Base-by-base conservation (phyloP, 2,329 filamentous ascomycete species). In the Ophiostoma himal-ulmi region DNA sequence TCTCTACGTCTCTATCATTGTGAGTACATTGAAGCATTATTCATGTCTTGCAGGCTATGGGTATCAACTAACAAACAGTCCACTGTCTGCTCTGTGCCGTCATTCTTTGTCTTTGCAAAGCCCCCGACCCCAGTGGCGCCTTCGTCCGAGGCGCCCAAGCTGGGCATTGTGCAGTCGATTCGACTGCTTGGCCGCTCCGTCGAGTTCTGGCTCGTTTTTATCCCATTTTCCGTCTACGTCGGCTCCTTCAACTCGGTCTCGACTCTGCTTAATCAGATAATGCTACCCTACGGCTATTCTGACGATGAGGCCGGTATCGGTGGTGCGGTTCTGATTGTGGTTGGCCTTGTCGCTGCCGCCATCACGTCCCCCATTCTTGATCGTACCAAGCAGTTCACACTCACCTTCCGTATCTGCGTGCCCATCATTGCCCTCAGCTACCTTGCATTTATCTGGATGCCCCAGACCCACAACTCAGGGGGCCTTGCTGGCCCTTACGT, bases 181-280 rank as follows among this genome's bases (percentile, higher is more conserved):
- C 77, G 81, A 8, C 84, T 86, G 22, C 79, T 94, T 64, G 77
- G 84, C 66, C 78, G 76, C 41, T 91, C 88, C 5, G 82, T 86
- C 22, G 89, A 94, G 77, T 90, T 96, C 79, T 96, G 89, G 85
- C 85, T 97, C 73, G 80, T 97, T 74, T 82, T 94, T 72, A 76
- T 94, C 72, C 90, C 94, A n/a, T 98, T 94, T 80, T 82, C 86
- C 74, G 80, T 94, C 75, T 97, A 93, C 79, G 92, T 97, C 72
- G 93, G 91, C 75, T 90, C 95, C 82, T 99, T 99, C 88, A 98
- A 98, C 84, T 91, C 91, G 74, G 83, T 94, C 74, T 96, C 93
- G 68, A 91, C 91, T 1, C 86, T 98, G 1, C 84, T 98, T 11
- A 96, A 94, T 81, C 94, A 97, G 78, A 92, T 98, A 77, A 86